phyloP scores from a whole-genome alignment of 2,329 filamentous ascomycete species.

The Colletotrichum sp. region DNA sequence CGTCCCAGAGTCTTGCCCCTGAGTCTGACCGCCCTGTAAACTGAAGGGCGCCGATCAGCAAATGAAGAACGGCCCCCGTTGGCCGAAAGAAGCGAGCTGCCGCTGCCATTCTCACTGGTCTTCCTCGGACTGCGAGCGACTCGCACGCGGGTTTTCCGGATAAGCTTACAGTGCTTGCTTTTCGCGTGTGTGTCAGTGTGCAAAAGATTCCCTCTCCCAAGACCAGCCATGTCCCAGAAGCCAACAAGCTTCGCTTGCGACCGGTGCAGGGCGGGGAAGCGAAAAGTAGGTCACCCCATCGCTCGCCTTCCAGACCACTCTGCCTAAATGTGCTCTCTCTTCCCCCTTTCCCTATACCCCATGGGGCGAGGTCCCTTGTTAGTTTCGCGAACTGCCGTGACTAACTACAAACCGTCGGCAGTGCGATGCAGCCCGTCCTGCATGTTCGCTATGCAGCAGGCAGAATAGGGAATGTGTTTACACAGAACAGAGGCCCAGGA shows the following conservation, averaged over 20 bases:
- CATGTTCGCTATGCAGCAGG: slow-evolving; percentile 18
- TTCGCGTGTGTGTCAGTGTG: background rate
- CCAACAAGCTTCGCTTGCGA: slow-evolving; percentile 16
- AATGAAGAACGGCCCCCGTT: background rate
- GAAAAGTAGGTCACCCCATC: background rate
- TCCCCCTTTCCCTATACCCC: background rate
- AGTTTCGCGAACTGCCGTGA: background rate
- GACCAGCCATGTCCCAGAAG: slow-evolving; percentile 11
- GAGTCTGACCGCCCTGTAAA: background rate
- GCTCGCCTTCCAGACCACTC: background rate
- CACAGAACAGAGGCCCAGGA: slow-evolving; percentile 8
- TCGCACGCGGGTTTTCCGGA: background rate
- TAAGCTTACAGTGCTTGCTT: background rate
- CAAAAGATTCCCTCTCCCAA: background rate
- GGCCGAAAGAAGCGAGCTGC: background rate
- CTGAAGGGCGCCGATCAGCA: background rate
- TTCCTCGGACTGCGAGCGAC: background rate
- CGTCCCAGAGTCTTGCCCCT: background rate
- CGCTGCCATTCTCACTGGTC: background rate
- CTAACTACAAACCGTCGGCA: background rate
- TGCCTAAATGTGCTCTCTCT: background rate
- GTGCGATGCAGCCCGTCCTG: slow-evolving; percentile 22
- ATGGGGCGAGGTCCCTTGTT: background rate
- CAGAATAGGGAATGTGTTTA: slow-evolving; percentile 21
- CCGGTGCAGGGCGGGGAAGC: slow-evolving; percentile 15